Conservation (phyloP, 495 filamentous ascomycete genomes). For the Delitschia confertaspora region DNA sequence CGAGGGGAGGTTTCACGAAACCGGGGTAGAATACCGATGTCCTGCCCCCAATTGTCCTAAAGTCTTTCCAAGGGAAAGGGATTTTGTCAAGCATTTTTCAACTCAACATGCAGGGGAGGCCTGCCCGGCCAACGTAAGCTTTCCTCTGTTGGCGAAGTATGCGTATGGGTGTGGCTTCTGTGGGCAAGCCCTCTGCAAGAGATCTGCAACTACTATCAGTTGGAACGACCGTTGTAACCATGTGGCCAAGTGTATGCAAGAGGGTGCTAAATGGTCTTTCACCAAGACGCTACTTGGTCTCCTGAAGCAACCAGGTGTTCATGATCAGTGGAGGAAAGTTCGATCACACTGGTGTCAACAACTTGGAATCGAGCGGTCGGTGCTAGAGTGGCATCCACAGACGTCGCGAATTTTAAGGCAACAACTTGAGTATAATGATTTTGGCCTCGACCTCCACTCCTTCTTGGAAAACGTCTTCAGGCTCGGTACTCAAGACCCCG, state of each 20-base stretch:
- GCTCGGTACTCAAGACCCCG: no score
- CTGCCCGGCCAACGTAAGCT: slow-evolving; percentile 15
- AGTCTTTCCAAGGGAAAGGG: slow-evolving; percentile 20
- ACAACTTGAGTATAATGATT: no score
- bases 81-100: slow-evolving; percentile 22
- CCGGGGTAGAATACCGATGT: slow-evolving; percentile 21
- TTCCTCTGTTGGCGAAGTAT: slow-evolving; percentile 12
- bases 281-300: no score
- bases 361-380: no score
- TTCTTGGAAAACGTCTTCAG: no score
- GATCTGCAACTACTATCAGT: slow-evolving; percentile 18
- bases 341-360: no score
- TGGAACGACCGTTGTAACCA: slow-evolving; percentile 28
- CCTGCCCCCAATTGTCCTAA: slow-evolving; percentile 12
- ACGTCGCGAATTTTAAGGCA: no score
- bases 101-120: slow-evolving; percentile 17
- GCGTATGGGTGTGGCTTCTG: slow-evolving; percentile 26
- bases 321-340: no score
- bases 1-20: slow-evolving; percentile 25
- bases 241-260: slow-evolving; percentile 25
- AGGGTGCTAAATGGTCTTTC: no score
- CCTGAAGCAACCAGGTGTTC: no score
- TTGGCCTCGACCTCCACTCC: no score
- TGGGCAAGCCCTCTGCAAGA: slow-evolving; percentile 25
- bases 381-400: no score